Conservation (phyloP, 2,329 filamentous ascomycete species). For the Zelopaecilomyces penicillatus region DNA sequence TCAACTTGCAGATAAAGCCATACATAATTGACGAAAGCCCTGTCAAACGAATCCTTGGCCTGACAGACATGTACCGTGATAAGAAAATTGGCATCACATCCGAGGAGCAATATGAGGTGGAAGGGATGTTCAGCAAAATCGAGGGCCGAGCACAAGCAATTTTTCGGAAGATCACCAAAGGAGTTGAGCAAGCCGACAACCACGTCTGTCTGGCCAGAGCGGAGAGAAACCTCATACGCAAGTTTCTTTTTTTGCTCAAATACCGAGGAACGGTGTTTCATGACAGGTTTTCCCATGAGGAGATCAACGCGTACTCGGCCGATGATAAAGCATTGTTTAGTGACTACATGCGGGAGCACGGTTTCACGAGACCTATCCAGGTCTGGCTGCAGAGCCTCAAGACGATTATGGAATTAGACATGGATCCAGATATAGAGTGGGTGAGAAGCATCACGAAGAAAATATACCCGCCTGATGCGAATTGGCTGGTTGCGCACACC, state of each 20-base stretch:
- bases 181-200: not conserved
- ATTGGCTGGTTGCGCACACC: slow-evolving; percentile 16
- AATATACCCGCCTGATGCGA: slow-evolving; percentile 17
- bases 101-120: not conserved
- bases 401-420: slow-evolving; percentile 18
- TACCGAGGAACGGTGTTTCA: not conserved
- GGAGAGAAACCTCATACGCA: slow-evolving; percentile 12
- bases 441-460: slow-evolving; percentile 7
- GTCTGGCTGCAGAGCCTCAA: slow-evolving; percentile 22
- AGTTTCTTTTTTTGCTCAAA: not conserved
- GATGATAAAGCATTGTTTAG: slow-evolving; percentile 15
- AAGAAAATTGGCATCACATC: not conserved
- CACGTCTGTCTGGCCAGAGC: slow-evolving; percentile 21
- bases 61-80: not conserved
- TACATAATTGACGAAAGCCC: slow-evolving; percentile 11
- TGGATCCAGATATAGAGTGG: slow-evolving; percentile 17
- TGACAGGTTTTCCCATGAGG: slow-evolving; percentile 12
- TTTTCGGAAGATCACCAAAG: slow-evolving; percentile 17
- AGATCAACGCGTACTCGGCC: slow-evolving; percentile 21
- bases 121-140: slow-evolving; percentile 2
- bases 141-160: slow-evolving; percentile 17
- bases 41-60: not conserved
- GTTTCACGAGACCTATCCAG: slow-evolving; percentile 16
- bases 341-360: slow-evolving; percentile 17
- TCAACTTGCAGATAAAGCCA: slow-evolving; percentile 16